A percentile compares a stretch with the other conserved stretches of the same genome.
These are phyloP conservation scores for Erythrobasidium yunnanense DNA, from an alignment of 768 basidiomycete species.

Conservation along the genomic window DNA sequence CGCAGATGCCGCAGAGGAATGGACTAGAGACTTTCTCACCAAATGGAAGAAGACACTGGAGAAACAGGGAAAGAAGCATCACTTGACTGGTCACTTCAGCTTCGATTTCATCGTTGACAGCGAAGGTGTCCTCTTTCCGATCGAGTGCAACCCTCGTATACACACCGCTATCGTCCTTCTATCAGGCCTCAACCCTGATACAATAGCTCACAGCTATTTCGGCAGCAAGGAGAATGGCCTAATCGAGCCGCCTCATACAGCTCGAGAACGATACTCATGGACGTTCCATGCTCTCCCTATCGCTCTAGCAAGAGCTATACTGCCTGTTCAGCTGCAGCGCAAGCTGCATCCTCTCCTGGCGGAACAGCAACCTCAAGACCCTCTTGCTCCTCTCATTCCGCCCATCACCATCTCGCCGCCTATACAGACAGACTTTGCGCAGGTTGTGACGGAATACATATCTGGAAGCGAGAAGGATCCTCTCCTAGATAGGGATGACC, in stretches of 20 bases:
- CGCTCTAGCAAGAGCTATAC: slow-evolving; percentile 29
- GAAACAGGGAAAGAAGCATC: slow-evolving; percentile 28
- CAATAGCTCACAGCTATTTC: slow-evolving; percentile 26
- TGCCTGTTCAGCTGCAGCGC: slow-evolving; percentile 30
- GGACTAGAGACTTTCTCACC: slow-evolving; percentile 39
- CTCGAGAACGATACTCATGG: slow-evolving; percentile 27
- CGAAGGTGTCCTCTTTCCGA: slow-evolving; percentile 40
- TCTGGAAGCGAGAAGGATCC: slow-evolving; percentile 37
- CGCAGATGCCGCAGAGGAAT: slow-evolving; percentile 36
- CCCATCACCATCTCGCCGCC: slow-evolving; percentile 33
- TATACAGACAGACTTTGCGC: slow-evolving; percentile 5
- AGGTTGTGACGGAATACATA: slow-evolving; percentile 33
- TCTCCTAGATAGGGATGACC: slow-evolving; percentile 40
- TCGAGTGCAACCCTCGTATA: slow-evolving; percentile 42
- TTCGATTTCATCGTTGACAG: slow-evolving; percentile 41
- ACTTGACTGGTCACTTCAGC: slow-evolving; percentile 40
- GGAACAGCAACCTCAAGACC: slow-evolving; percentile 38
- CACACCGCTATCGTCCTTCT: slow-evolving; percentile 41
- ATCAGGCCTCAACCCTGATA: background rate
- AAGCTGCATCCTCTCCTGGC: slow-evolving; percentile 38
- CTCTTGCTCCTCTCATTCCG: slow-evolving; percentile 36
- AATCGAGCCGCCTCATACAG: background rate
- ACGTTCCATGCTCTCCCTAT: slow-evolving; percentile 32
- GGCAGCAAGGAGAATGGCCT: slow-evolving; percentile 1
- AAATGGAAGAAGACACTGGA: slow-evolving; percentile 31